phyloP scores from a whole-genome alignment of 306 rosid genomes.

The Fragaria vesca region DNA sequence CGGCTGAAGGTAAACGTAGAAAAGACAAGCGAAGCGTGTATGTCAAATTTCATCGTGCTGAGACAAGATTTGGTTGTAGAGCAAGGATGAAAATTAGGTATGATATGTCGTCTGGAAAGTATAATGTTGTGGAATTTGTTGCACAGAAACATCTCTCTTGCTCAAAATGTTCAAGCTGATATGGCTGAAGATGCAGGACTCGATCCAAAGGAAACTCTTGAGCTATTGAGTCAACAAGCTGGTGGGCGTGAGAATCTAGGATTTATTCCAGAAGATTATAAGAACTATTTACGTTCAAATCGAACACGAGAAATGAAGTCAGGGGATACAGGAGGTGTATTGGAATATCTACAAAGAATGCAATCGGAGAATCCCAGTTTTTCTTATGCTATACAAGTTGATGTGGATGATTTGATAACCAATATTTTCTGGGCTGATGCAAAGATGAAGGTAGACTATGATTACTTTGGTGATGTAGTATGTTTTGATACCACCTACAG shows the following conservation, averaged over 20 bases:
- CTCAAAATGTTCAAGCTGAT: background rate
- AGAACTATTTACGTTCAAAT: background rate
- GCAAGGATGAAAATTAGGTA: conserved; percentile 1
- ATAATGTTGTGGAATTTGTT: background rate
- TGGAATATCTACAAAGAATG: conserved; percentile 3
- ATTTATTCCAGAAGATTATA: background rate
- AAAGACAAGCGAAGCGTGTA: background rate
- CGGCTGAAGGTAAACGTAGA: conserved; percentile 8
- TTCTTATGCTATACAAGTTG: background rate
- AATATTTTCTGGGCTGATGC: conserved; percentile 1
- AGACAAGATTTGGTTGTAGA: background rate
- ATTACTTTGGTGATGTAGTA: conserved; percentile 1
- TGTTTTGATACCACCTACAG: background rate
- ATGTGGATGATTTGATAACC: background rate
- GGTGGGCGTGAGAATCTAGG: conserved; percentile 3
- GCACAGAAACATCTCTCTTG: background rate
- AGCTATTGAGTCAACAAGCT: background rate
- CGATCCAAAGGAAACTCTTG: background rate
- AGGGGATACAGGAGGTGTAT: background rate
- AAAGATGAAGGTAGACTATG: background rate
- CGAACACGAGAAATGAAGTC: background rate
- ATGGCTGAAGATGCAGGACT: background rate
- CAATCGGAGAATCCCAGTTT: background rate
- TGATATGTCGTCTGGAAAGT: background rate
- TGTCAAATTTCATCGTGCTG: background rate